Conservation (phyloP, 1,284 basidiomycete genomes). For the Rhodotorula sp. region DNA sequence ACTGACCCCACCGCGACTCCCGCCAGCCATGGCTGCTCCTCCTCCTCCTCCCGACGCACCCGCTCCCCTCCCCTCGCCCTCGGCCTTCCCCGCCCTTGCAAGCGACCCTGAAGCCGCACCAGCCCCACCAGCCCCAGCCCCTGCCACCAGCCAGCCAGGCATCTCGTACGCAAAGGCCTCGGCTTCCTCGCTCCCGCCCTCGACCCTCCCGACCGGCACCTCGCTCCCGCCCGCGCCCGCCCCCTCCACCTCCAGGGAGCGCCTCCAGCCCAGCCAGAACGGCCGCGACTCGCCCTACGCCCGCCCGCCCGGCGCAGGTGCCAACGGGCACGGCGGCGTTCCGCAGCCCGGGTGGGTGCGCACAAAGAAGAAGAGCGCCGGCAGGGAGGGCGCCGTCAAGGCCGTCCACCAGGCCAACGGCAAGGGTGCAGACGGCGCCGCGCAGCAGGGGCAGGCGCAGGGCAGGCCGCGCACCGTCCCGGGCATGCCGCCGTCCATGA, state of each 20-base stretch:
- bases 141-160: not conserved
- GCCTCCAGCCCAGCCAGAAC: slow-evolving; percentile 9
- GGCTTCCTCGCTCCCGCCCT: slow-evolving; percentile 15
- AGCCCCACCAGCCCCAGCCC: not conserved
- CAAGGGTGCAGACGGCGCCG: not conserved
- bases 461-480: slow-evolving; percentile 15
- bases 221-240: slow-evolving; percentile 16
- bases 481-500: slow-evolving; percentile 28
- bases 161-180: slow-evolving; percentile 23
- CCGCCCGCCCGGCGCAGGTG: slow-evolving; percentile 1
- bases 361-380: not conserved
- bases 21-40: not conserved
- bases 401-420: not conserved
- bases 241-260: not conserved
- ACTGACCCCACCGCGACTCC: not conserved
- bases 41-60: not conserved
- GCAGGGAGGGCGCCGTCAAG: not conserved
- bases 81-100: slow-evolving; percentile 15
- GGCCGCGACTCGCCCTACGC: slow-evolving; percentile 27
- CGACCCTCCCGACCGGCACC: slow-evolving; percentile 16
- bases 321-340: not conserved
- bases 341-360: not conserved
- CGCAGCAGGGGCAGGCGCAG: not conserved
- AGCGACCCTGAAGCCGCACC: not conserved
- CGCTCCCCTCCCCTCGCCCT: not conserved